Evolutionary conservation across 768 basidiomycete genomes (phyloP), one percentile per base, ranked within the genome.

Genomic region (Imleria badia): DNA sequence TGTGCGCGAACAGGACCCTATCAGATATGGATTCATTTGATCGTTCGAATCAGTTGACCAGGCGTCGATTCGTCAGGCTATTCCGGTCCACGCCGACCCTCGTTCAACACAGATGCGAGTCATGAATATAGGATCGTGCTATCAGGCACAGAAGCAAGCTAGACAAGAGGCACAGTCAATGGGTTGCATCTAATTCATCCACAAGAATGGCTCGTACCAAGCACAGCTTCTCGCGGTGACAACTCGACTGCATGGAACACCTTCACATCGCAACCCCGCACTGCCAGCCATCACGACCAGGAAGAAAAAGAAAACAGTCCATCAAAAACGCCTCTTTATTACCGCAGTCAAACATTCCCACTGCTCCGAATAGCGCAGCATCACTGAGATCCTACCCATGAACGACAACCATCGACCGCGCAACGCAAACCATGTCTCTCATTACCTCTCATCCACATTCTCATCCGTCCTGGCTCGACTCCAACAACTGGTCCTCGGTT

Each of bases 171-270:
- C 3, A 23, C 6, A 10, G 41, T 66, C 31, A 66, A 50, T 30
- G 17, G 1, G n/a, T 50, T 40, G 36, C 29, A n/a, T 23, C 22
- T 45, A 38, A 17, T 46, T 23, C 36, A 41, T 48, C 15, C 36
- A 48, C 22, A 31, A 34, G 23, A 26, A 36, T 31, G 19, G 23
- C 38, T 59, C 66, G 6, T 56, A 66, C 65, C 63, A 51, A 49
- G 44, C 35, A 51, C 20, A 45, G 23, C 43, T 38, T 23, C 36
- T 41, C 19, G 43, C 29, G n/a, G 14, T 34, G 52, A 30, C 44
- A 40, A 17, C 35, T 33, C 11, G 39, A 42, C 47, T 23, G 44
- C 38, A 20, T 30, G 30, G 33, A 48, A 38, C 22, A 15, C 30
- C 30, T 40, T 43, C 35, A 23, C 19, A 41, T 49, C 52, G 36